Evolutionary conservation across 352 stramenopile genomes (phyloP).

Genomic region (Phytophthora pinifolia): DNA sequence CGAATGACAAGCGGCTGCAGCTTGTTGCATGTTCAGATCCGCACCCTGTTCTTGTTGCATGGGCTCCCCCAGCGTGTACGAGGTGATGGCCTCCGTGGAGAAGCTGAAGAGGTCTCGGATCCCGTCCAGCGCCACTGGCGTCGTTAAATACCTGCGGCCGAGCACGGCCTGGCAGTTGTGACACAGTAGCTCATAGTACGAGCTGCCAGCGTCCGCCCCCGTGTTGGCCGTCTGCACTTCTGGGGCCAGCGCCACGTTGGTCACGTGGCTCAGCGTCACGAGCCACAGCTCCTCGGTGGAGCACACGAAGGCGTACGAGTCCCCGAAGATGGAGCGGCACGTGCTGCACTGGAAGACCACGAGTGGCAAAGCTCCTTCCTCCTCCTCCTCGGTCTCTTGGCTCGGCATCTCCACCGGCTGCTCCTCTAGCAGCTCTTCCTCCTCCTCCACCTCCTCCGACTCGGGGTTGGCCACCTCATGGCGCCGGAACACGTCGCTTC

Average conservation of each 20-base stretch:
- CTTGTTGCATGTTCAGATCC: constrained; percentile 22
- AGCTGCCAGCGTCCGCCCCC: constrained; percentile 58
- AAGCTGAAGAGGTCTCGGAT: constrained; percentile 78
- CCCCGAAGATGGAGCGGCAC: constrained; percentile 80
- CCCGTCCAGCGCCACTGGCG: constrained; percentile 53
- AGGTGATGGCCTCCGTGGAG: constrained; percentile 67
- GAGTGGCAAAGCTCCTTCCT: constrained; percentile 54
- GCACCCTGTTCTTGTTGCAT: constrained; percentile 22
- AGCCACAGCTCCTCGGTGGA: constrained; percentile 75
- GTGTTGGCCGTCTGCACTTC: constrained; percentile 57
- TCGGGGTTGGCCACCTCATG: constrained; percentile 26
- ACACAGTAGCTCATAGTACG: constrained; percentile 78
- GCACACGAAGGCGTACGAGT: constrained; percentile 81
- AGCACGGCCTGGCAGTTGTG: constrained; percentile 81
- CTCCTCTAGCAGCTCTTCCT: constrained; percentile 24
- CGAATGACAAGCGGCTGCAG: constrained; percentile 33
- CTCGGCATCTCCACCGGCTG: constrained; percentile 11
- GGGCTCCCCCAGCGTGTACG: constrained; percentile 78
- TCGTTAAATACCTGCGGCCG: constrained; percentile 77
- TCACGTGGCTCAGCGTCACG: constrained; percentile 72
- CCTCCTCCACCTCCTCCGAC: constrained; percentile 41
- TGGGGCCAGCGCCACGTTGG: constrained; percentile 50
- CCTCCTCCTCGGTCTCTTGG: constrained; percentile 43
- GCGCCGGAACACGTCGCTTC: constrained; percentile 3
- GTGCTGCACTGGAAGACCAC: constrained; percentile 87